Evolutionary conservation across 176 grass and related monocot species (phyloP).

Genomic region (Avena eriantha): DNA sequence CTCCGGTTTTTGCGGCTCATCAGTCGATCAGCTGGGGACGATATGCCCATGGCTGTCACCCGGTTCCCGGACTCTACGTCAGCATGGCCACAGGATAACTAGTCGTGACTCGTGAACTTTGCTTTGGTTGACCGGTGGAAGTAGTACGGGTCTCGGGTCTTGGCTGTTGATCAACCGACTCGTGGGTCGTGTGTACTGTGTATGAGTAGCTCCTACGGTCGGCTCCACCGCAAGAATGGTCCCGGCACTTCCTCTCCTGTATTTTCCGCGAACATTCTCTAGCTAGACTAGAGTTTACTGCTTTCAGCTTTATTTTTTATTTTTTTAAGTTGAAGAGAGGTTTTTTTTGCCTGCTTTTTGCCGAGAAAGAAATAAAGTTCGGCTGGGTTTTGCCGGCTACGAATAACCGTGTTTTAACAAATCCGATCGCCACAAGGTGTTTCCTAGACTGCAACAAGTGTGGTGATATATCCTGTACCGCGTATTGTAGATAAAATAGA

Average conservation of each 20-base stretch:
- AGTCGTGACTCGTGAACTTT: not conserved
- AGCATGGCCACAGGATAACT: not conserved
- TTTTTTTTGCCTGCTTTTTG: too few relatives aligned
- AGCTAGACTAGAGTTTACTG: not conserved
- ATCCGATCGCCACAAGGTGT: too few relatives aligned
- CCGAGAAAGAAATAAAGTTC: too few relatives aligned
- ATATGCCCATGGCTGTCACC: slow-evolving; percentile 5
- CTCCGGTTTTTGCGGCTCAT: not conserved
- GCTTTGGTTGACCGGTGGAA: too few relatives aligned
- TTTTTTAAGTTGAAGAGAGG: too few relatives aligned
- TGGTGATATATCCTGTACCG: too few relatives aligned
- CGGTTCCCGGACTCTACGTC: not conserved
- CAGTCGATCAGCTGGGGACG: not conserved
- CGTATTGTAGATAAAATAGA: too few relatives aligned
- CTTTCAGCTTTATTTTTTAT: not conserved
- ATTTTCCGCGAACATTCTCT: not conserved
- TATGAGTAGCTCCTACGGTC: not conserved
- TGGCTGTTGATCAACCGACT: not conserved
- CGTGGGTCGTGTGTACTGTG: not conserved
- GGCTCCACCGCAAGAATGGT: not conserved
- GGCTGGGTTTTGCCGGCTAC: too few relatives aligned
- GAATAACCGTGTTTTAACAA: too few relatives aligned
- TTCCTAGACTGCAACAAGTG: too few relatives aligned
- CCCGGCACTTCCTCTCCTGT: too few relatives aligned
- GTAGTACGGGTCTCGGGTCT: too few relatives aligned